Base-by-base conservation (phyloP, 306 rosid species). In the Mimosa pudica region DNA sequence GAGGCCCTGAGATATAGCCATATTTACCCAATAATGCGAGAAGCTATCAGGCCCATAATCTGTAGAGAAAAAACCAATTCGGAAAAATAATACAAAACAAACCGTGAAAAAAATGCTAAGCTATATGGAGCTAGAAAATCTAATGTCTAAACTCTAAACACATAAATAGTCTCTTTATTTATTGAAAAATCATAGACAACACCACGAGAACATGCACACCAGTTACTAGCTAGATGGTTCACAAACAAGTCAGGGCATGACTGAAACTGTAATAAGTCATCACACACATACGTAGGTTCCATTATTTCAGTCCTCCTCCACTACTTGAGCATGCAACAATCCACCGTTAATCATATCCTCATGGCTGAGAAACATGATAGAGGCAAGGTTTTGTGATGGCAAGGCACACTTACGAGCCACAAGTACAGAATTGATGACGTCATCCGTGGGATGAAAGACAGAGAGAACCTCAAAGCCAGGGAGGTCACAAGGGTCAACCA, bases 381-480 rank as follows among this genome's bases (percentile, higher is more conserved):
- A 20, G 36, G 65, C 36, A 60, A 60, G 65, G 65, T 60, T 8
- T 10, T 60, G 65, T 9, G 65, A 8, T 20, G 65, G 89, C 24
- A 84, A 90, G 75, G 94, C 32, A 38, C 42, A 81, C 61, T 86
- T 92, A 35, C 92, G 84, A 7, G 98, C 97, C 16, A 95, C 79
- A 48, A 95, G 85, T 24, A 92, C 85, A 0, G 98, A 95, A 69
- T 95, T 95, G 24, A 92, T 85, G 32, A 95, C 93, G 64, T 95
- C 99, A 57, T 93, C 96, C 0, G 81, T 85, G 1, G 98, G 99
- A 67, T 95, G 99, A 44, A 89, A 93, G 38, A 95, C 88, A 6
- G 93, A 77, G 49, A 95, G 92, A 0, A 92, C 86, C 80, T 93
- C 93, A 76, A 95, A 95, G 73, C 97, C 97, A 44, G 44, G 51